Evolutionary conservation across 768 basidiomycete genomes (phyloP).

Genomic region (Amanita rimosa): DNA sequence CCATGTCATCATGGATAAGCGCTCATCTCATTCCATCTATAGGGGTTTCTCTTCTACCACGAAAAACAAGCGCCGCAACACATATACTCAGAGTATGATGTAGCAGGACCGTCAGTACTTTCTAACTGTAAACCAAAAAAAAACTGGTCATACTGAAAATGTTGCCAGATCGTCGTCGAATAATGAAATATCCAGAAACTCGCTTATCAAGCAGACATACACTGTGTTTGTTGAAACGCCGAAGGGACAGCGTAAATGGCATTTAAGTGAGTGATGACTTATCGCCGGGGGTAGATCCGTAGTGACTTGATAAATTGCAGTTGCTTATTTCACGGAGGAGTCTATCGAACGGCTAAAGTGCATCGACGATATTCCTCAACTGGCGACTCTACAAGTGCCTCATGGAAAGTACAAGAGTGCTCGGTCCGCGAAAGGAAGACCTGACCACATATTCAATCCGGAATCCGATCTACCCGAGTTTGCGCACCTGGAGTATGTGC

Average conservation of each 20-base stretch:
- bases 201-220: conserved; percentile 73
- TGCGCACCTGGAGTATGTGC: conserved; percentile 33
- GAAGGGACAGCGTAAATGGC: conserved; percentile 68
- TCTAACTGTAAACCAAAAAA: neutral
- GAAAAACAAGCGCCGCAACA: conserved; percentile 51
- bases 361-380: conserved; percentile 51
- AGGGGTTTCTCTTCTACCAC: conserved; percentile 77
- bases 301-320: conserved; percentile 21
- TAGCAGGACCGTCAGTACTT: conserved; percentile 15
- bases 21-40: conserved; percentile 1
- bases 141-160: too few species aligned
- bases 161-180: conserved; percentile 17
- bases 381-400: conserved; percentile 44
- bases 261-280: conserved; percentile 43
- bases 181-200: conserved; percentile 23
- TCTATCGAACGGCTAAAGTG: conserved; percentile 47
- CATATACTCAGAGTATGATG: conserved; percentile 36
- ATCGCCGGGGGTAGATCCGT: neutral
- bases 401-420: conserved; percentile 61
- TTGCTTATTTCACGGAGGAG: conserved; percentile 74
- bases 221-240: conserved; percentile 65
- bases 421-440: conserved; percentile 47
- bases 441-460: conserved; percentile 38
- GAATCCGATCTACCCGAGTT: conserved; percentile 26
- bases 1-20: neutral